A percentile compares a stretch with the other conserved stretches of the same genome.
Conservation (phyloP, 2,329 filamentous ascomycete species). For the Phyllosticta capitalensis region DNA sequence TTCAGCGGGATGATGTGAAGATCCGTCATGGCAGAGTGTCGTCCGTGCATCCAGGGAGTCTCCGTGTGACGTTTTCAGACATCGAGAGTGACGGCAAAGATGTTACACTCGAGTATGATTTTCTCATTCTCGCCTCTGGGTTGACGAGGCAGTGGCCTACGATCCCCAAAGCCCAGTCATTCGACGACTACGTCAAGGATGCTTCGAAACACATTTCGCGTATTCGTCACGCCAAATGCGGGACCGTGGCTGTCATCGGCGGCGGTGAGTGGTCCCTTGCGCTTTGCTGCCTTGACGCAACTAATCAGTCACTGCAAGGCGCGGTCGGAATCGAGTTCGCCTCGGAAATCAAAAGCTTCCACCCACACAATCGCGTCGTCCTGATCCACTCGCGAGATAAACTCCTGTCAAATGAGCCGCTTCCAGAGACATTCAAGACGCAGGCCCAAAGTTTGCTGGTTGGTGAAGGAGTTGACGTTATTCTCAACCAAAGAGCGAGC, state of each 20-base stretch:
- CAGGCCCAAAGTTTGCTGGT: conserved; percentile 48
- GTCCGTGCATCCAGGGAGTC: conserved; percentile 46
- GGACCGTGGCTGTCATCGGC: conserved; percentile 63
- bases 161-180: conserved; percentile 56
- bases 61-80: conserved; percentile 47
- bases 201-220: conserved; percentile 46
- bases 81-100: conserved; percentile 28
- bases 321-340: conserved; percentile 79
- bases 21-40: conserved; percentile 58
- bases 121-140: conserved; percentile 63
- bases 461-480: conserved; percentile 55
- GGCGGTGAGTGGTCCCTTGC: conserved; percentile 39
- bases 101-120: conserved; percentile 51
- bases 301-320: conserved; percentile 29
- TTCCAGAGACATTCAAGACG: conserved; percentile 61
- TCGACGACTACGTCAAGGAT: conserved; percentile 55
- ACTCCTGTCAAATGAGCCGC: conserved; percentile 62
- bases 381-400: conserved; percentile 63
- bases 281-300: neutral
- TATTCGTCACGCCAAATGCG: neutral
- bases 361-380: conserved; percentile 57
- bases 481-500: conserved; percentile 50
- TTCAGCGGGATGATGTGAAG: conserved; percentile 53
- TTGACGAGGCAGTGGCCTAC: conserved; percentile 62
- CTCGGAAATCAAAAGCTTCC: conserved; percentile 60